Percentiles rank a stretch among this genome's conserved stretches.
Evolutionary conservation across 805 yeast genomes (phyloP).

Genomic region (Ogataea paraovalis): DNA sequence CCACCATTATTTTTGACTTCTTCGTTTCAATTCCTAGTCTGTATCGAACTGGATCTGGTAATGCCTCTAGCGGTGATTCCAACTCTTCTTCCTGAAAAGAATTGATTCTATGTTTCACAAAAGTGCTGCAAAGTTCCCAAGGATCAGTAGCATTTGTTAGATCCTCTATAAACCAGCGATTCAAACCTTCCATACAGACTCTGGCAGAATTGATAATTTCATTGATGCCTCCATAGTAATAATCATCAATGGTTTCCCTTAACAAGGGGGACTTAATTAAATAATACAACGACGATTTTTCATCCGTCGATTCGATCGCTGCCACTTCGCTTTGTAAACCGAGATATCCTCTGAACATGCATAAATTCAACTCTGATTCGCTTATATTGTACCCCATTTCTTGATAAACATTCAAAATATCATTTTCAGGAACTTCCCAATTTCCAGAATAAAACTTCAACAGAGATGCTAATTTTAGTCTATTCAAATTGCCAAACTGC

Average conservation of each 20-base stretch:
- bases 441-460: conserved; percentile 24
- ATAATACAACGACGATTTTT: conserved; percentile 8
- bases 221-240: conserved; percentile 49
- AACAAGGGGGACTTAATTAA: conserved; percentile 40
- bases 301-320: conserved; percentile 8
- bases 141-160: conserved; percentile 20
- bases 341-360: conserved; percentile 52
- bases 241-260: conserved; percentile 39
- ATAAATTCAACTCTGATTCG: conserved; percentile 36
- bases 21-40: background rate
- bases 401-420: conserved; percentile 38
- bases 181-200: conserved; percentile 36
- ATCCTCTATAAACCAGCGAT: conserved; percentile 38
- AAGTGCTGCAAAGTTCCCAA: conserved; percentile 34
- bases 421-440: conserved; percentile 44
- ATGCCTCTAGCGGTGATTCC: background rate
- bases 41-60: background rate
- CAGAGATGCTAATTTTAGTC: conserved; percentile 3
- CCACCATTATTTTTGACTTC: background rate
- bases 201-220: conserved; percentile 40
- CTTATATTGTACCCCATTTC: conserved; percentile 35
- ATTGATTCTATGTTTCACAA: conserved; percentile 2
- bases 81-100: background rate
- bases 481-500: conserved; percentile 28
- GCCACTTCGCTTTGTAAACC: conserved; percentile 46